Percentiles rank a stretch among this genome's conserved stretches.
phyloP scores from a whole-genome alignment of 192 early-diverging fungal genomes.

The Gorgonomyces haynaldii region DNA sequence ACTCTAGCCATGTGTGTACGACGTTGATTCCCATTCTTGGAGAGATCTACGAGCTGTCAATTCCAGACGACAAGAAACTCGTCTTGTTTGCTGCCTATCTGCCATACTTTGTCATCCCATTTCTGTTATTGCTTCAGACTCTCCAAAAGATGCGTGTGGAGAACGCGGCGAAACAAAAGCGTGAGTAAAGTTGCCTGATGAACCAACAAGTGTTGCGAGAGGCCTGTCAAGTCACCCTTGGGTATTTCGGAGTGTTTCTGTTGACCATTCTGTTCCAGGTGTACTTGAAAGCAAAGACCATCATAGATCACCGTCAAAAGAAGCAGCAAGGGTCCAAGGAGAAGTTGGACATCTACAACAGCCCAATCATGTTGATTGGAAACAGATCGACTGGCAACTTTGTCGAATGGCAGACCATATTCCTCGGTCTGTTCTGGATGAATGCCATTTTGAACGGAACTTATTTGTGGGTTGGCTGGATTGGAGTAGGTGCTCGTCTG shows the following conservation, averaged over 20 bases:
- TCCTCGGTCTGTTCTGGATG: conserved; percentile 2
- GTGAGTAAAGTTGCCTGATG: no score
- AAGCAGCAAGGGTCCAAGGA: not conserved
- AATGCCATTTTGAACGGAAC: conserved; percentile 4
- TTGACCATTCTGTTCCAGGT: not conserved
- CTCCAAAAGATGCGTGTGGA: no score
- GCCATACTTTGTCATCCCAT: not conserved
- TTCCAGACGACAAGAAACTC: not conserved
- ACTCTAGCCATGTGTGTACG: conserved; percentile 63
- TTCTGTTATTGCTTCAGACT: not conserved
- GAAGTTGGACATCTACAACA: not conserved
- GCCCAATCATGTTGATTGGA: not conserved
- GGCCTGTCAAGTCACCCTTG: not conserved
- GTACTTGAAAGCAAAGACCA: not conserved
- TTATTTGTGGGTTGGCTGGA: conserved; percentile 8
- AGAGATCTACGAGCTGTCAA: conserved; percentile 17
- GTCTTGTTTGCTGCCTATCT: conserved; percentile 3
- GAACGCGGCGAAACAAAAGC: no score
- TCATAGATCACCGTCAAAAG: not conserved
- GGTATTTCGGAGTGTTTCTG: not conserved
- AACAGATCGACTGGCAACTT: conserved; percentile 1
- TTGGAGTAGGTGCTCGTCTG: not conserved
- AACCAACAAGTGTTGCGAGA: not conserved
- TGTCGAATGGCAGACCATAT: conserved; percentile 7
- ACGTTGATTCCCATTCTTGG: conserved; percentile 49